A percentile compares a stretch with the other conserved stretches of the same genome.
phyloP scores from a whole-genome alignment of 352 stramenopile species.

The Pythium utonaiense region DNA sequence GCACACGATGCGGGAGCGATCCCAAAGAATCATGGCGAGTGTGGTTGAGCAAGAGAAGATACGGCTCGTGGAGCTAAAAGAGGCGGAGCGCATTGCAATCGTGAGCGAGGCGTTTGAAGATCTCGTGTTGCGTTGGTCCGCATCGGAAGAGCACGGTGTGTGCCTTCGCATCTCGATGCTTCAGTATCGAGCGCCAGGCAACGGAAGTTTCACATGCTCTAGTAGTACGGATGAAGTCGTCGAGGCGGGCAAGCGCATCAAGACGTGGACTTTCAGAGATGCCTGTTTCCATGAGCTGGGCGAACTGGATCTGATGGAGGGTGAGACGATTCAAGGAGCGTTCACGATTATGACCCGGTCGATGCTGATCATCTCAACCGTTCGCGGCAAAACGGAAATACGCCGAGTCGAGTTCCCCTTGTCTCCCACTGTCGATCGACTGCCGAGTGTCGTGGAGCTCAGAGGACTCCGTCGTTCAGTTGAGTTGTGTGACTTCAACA shows the following conservation, averaged over 20 bases:
- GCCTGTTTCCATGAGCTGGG: neutral
- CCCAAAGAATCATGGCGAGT: neutral
- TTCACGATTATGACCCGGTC: neutral
- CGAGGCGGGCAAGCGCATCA: neutral
- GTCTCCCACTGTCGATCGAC: neutral
- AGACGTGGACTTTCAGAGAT: neutral
- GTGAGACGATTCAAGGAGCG: neutral
- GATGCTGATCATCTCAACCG: neutral
- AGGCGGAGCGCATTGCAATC: neutral
- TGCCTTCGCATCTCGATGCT: neutral
- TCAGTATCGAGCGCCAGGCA: no score
- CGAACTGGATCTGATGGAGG: neutral
- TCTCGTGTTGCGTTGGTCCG: neutral
- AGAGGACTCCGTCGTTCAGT: neutral
- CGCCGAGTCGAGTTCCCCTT: neutral
- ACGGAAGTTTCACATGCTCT: neutral
- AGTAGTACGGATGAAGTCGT: neutral
- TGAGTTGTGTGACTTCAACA: neutral
- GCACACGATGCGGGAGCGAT: neutral
- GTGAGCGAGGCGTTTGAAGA: neutral
- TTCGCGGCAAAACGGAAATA: neutral
- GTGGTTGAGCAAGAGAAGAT: neutral
- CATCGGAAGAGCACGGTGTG: neutral
- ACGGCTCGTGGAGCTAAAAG: neutral
- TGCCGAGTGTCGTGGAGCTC: neutral